Conservation (phyloP, 495 filamentous ascomycete genomes). For the Amphirosellinia nigrospora region DNA sequence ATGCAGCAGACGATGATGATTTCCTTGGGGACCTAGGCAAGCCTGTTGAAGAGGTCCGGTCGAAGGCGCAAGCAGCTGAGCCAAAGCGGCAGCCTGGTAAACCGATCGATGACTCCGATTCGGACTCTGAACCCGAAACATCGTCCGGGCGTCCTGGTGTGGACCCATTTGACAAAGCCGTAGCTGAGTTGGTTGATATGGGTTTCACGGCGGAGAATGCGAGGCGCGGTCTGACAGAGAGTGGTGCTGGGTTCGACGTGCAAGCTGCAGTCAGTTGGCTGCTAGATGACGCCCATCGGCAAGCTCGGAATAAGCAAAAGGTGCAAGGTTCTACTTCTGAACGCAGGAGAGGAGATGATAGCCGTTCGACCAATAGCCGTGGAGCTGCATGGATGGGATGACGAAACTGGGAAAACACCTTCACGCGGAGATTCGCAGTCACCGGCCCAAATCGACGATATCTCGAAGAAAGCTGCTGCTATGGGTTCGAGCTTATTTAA, state of each 20-base stretch:
- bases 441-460: constrained; percentile 71
- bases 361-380: constrained; percentile 41
- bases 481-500: constrained; percentile 86
- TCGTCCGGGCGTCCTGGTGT: constrained; percentile 38
- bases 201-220: constrained; percentile 87
- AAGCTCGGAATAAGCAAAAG: constrained; percentile 52
- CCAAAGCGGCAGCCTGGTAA: constrained; percentile 48
- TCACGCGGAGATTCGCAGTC: constrained; percentile 62
- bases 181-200: constrained; percentile 94
- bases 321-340: constrained; percentile 31
- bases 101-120: constrained; percentile 50
- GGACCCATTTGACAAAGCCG: constrained; percentile 76
- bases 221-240: constrained; percentile 76
- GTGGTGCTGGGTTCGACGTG: constrained; percentile 77
- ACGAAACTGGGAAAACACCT: constrained; percentile 41
- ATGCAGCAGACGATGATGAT: constrained; percentile 85
- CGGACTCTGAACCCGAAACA: constrained; percentile 46
- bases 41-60: constrained; percentile 78
- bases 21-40: constrained; percentile 86
- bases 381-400: constrained; percentile 47
- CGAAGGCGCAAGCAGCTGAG: constrained; percentile 47
- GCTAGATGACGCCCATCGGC: constrained; percentile 84
- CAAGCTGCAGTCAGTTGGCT: constrained; percentile 90
- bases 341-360: constrained; percentile 33
- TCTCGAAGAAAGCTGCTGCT: constrained; percentile 79